Conservation (phyloP, 805 yeast species). For the Lachancea waltii region DNA sequence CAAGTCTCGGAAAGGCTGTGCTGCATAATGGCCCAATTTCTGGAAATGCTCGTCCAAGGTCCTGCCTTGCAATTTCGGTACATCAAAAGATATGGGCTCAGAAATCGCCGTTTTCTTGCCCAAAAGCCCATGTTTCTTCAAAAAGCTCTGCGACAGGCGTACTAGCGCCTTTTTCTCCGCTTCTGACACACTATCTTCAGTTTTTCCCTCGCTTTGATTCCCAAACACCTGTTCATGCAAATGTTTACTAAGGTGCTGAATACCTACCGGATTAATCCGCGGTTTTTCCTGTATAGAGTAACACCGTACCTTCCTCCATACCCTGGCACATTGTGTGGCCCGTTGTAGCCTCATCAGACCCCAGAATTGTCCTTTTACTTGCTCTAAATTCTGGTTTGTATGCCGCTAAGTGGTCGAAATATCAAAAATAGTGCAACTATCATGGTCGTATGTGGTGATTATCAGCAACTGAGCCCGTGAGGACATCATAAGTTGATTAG, state of each 20-base stretch:
- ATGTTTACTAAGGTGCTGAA: slow-evolving; percentile 60
- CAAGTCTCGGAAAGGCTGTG: slow-evolving; percentile 52
- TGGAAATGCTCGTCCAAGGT: slow-evolving; percentile 81
- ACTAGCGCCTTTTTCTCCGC: slow-evolving; percentile 34
- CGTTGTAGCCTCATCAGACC: background rate
- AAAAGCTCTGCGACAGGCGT: slow-evolving; percentile 52
- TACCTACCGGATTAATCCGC: slow-evolving; percentile 69
- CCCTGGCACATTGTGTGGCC: background rate
- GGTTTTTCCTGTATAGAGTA: slow-evolving; percentile 36
- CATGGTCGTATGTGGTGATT: no score
- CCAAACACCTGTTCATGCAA: slow-evolving; percentile 56
- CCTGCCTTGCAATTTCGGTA: slow-evolving; percentile 71
- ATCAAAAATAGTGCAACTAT: no score
- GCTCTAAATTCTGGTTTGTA: no score
- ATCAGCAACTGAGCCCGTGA: no score
- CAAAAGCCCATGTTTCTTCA: slow-evolving; percentile 56
- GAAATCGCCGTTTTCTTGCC: slow-evolving; percentile 64
- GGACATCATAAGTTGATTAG: no score
- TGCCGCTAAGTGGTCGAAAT: no score
- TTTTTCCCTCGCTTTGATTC: no score
- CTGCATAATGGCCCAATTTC: slow-evolving; percentile 51
- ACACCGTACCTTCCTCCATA: slow-evolving; percentile 4
- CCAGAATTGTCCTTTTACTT: no score
- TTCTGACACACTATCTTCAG: no score
- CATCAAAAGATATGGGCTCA: slow-evolving; percentile 50